Conservation (phyloP, 2,329 filamentous ascomycete genomes). For the Alternaria metachromatica region DNA sequence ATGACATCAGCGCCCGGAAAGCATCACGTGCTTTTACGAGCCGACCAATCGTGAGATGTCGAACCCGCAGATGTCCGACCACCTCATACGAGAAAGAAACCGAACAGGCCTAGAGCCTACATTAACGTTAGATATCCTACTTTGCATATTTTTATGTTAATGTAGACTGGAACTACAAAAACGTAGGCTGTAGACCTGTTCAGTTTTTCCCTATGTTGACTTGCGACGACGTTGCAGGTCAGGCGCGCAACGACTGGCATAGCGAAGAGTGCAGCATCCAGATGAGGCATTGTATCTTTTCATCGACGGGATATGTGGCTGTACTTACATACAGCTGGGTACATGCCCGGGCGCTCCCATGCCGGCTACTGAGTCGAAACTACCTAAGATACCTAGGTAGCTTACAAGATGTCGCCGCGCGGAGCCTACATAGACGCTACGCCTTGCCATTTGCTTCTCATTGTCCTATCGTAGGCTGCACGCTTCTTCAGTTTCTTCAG, state of each 20-base stretch:
- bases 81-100: slow-evolving; percentile 7
- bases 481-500: not conserved
- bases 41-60: slow-evolving; percentile 7
- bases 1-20: not conserved
- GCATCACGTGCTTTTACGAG: slow-evolving; percentile 21
- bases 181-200: too few relatives aligned
- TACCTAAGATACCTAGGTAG: not conserved
- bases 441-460: not conserved
- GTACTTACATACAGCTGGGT: not conserved
- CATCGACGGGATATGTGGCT: not conserved
- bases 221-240: not conserved
- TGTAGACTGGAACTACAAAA: too few relatives aligned
- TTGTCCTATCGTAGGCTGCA: not conserved
- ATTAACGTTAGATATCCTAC: too few relatives aligned
- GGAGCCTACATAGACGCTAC: not conserved
- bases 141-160: too few relatives aligned
- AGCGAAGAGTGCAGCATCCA: not conserved
- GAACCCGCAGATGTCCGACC: not conserved
- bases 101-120: too few relatives aligned
- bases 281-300: not conserved
- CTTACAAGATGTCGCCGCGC: not conserved
- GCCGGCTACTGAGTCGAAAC: not conserved
- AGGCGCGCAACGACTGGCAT: not conserved
- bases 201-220: too few relatives aligned
- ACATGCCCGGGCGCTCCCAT: not conserved